Evolutionary conservation across 2,329 filamentous ascomycete genomes (phyloP).

Genomic region (Colletotrichum musae): DNA sequence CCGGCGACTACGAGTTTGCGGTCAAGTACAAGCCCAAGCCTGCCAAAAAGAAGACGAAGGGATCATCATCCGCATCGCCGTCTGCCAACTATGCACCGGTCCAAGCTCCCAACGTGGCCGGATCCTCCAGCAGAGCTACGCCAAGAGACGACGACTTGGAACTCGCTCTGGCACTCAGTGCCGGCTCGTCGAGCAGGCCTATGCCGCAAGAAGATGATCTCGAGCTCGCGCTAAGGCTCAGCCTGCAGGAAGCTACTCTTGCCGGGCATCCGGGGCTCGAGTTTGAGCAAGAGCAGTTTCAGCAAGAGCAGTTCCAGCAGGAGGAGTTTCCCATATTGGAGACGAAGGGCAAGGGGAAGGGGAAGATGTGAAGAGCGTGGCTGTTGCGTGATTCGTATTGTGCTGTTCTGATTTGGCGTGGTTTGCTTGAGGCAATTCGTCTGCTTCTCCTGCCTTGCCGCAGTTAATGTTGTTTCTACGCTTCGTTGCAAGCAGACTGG

Average conservation of each 20-base stretch:
- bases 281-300: conserved; percentile 30
- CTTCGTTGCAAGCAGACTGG: background rate
- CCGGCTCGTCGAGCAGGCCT: conserved; percentile 65
- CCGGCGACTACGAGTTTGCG: conserved; percentile 65
- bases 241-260: conserved; percentile 31
- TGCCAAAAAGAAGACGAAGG: conserved; percentile 58
- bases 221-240: conserved; percentile 72
- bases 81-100: conserved; percentile 53
- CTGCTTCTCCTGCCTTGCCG: conserved; percentile 10
- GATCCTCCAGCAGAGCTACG: conserved; percentile 33
- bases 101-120: conserved; percentile 11
- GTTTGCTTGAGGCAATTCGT: conserved; percentile 5
- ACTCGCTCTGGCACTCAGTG: conserved; percentile 71
- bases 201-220: conserved; percentile 68
- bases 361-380: conserved; percentile 49
- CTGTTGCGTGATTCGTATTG: conserved; percentile 11
- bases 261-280: conserved; percentile 50
- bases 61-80: conserved; percentile 52
- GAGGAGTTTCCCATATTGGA: conserved; percentile 60
- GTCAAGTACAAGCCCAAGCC: conserved; percentile 63
- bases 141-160: conserved; percentile 70
- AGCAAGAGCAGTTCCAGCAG: conserved; percentile 27
- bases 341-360: conserved; percentile 60
- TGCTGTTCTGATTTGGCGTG: conserved; percentile 7
- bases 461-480: conserved; percentile 6